Conservation (phyloP, 768 basidiomycete genomes). For the Punctularia strigosozonata region DNA sequence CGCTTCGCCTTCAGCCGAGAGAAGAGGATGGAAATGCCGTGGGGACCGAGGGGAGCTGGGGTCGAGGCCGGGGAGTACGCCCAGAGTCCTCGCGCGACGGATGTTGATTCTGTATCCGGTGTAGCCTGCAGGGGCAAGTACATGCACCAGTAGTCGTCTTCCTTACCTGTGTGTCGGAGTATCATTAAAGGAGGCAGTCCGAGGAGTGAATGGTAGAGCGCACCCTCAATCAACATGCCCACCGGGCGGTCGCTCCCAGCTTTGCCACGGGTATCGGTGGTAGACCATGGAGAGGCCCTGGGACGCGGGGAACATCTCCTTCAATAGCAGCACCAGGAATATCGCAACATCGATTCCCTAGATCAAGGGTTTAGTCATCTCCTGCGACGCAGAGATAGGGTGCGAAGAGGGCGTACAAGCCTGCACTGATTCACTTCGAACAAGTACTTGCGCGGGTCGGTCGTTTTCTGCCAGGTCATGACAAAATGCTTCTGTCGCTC, state of each 20-base stretch:
- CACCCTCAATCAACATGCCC: conserved; percentile 89
- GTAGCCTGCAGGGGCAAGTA: conserved; percentile 78
- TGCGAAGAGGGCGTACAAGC: not conserved
- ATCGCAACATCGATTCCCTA: conserved; percentile 94
- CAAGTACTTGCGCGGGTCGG: conserved; percentile 84
- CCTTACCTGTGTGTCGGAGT: conserved; percentile 57
- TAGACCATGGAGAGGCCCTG: conserved; percentile 5
- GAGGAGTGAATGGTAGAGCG: conserved; percentile 9
- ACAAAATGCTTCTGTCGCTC: conserved; percentile 74
- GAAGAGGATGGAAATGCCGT: conserved; percentile 18
- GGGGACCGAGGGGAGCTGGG: conserved; percentile 52
- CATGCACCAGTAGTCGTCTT: conserved; percentile 87
- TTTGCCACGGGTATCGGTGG: conserved; percentile 36
- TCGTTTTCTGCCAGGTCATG: conserved; percentile 65
- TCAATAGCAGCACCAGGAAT: conserved; percentile 89
- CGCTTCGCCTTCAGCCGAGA: not conserved
- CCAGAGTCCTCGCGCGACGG: conserved; percentile 80
- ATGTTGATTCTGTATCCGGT: conserved; percentile 77
- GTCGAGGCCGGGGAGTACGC: conserved; percentile 56
- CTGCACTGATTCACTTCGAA: conserved; percentile 50
- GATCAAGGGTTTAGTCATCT: too few relatives aligned
- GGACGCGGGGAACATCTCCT: conserved; percentile 39
- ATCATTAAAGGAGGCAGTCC: not conserved
- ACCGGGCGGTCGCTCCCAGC: conserved; percentile 68
- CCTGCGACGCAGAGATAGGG: too few relatives aligned